phyloP scores from a whole-genome alignment of 2,329 filamentous ascomycete genomes.

The Fusarium staphyleae region DNA sequence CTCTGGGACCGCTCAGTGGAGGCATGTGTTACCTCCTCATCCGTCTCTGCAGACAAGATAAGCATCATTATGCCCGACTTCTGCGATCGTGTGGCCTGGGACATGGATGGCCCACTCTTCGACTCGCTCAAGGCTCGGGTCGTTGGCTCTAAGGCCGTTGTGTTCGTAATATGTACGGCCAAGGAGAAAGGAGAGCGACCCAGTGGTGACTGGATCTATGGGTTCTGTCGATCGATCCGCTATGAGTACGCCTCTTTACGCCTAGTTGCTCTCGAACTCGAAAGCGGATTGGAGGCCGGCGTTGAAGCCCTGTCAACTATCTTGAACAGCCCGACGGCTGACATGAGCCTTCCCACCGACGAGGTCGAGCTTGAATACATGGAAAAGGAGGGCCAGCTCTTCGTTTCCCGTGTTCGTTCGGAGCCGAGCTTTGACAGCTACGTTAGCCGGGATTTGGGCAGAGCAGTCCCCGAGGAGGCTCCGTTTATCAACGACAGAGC shows the following conservation, averaged over 20 bases:
- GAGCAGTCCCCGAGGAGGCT: background rate
- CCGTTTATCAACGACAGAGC: background rate
- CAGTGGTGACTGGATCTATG: background rate
- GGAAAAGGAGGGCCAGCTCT: background rate
- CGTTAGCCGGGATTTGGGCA: background rate
- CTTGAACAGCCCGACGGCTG: background rate
- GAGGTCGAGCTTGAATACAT: background rate
- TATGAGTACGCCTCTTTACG: background rate
- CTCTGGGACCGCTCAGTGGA: background rate
- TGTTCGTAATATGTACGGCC: background rate
- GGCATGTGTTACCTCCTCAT: background rate
- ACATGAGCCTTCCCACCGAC: background rate
- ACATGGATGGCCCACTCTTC: background rate
- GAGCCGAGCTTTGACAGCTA: background rate
- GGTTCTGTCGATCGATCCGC: background rate
- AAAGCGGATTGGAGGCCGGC: background rate
- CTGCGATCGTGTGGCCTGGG: background rate
- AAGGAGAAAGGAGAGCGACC: background rate
- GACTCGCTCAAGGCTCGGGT: conserved; percentile 2
- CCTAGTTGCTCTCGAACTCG: background rate
- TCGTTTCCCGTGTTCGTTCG: background rate
- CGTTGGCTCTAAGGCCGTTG: background rate
- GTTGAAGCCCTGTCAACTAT: background rate
- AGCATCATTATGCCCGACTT: conserved; percentile 2
- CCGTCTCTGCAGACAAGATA: background rate